phyloP scores from a whole-genome alignment of 1,139 yeast species.

The Suhomyces maxii region DNA sequence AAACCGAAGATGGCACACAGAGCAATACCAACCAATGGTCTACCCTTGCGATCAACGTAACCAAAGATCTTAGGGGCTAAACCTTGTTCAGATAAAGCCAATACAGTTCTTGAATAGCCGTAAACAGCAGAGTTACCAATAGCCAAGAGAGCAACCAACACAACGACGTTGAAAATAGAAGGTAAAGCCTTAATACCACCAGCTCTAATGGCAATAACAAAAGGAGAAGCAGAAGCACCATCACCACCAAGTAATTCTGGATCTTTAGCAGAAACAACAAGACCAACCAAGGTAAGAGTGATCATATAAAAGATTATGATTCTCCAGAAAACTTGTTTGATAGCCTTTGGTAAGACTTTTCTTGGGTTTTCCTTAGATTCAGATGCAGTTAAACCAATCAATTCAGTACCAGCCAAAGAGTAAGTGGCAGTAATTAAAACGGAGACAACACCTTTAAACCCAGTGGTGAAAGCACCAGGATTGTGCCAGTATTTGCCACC shows the following conservation, averaged over 20 bases:
- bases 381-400: constrained; percentile 42
- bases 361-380: constrained; percentile 42
- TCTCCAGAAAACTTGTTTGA: constrained; percentile 46
- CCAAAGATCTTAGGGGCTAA: constrained; percentile 37
- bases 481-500: constrained; percentile 58
- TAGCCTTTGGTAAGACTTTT: constrained; percentile 41
- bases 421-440: constrained; percentile 46
- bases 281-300: constrained; percentile 42
- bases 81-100: constrained; percentile 43
- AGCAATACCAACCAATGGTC: constrained; percentile 42
- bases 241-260: constrained; percentile 15
- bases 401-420: constrained; percentile 47
- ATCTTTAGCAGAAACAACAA: constrained; percentile 35
- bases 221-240: constrained; percentile 49
- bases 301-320: constrained; percentile 42
- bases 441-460: constrained; percentile 53
- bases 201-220: constrained; percentile 55
- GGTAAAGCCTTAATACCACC: constrained; percentile 52
- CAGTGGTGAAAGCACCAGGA: constrained; percentile 67
- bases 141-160: constrained; percentile 41
- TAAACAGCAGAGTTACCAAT: constrained; percentile 49
- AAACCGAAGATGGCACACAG: constrained; percentile 38
- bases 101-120: constrained; percentile 45
- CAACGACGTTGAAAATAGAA: constrained; percentile 45
- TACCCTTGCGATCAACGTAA: constrained; percentile 42